A percentile compares a stretch with the other conserved stretches of the same genome.
These are phyloP conservation scores for Fusarium sp. DNA, from an alignment of 2,329 filamentous ascomycete species.

Conservation along the genomic window DNA sequence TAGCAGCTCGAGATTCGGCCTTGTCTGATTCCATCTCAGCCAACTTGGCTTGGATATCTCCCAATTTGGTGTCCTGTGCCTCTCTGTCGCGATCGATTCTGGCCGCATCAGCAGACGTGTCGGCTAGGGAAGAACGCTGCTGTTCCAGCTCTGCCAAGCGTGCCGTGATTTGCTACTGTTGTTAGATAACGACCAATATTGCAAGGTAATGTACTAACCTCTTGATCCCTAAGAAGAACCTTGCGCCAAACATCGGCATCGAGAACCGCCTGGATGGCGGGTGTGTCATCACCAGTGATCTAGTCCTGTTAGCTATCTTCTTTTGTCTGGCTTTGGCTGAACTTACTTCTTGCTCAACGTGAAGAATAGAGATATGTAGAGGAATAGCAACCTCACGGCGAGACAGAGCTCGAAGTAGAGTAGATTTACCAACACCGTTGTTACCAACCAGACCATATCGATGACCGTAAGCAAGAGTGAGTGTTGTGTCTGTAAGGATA, in stretches of 20 bases:
- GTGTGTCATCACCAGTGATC: conserved; percentile 95
- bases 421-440: conserved; percentile 99
- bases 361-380: conserved; percentile 97
- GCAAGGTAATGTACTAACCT: conserved; percentile 61
- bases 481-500: conserved; percentile 88
- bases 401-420: conserved; percentile 90
- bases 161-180: conserved; percentile 74
- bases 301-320: conserved; percentile 50
- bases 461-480: conserved; percentile 91
- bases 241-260: conserved; percentile 99
- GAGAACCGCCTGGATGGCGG: conserved; percentile 91
- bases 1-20: conserved; percentile 93
- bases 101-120: conserved; percentile 89
- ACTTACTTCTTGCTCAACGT: conserved; percentile 94
- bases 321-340: background rate
- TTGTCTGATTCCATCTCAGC: conserved; percentile 99
- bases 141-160: conserved; percentile 81
- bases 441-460: conserved; percentile 98
- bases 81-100: conserved; percentile 89
- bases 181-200: conserved; percentile 46
- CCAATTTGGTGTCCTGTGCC: conserved; percentile 88
- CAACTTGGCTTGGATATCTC: conserved; percentile 90
- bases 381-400: conserved; percentile 94
- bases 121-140: conserved; percentile 82
- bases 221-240: conserved; percentile 88